These are phyloP conservation scores for Lasiodiplodia hormozganensis DNA, from an alignment of 2,329 filamentous ascomycete species.

Conservation along the genomic window DNA sequence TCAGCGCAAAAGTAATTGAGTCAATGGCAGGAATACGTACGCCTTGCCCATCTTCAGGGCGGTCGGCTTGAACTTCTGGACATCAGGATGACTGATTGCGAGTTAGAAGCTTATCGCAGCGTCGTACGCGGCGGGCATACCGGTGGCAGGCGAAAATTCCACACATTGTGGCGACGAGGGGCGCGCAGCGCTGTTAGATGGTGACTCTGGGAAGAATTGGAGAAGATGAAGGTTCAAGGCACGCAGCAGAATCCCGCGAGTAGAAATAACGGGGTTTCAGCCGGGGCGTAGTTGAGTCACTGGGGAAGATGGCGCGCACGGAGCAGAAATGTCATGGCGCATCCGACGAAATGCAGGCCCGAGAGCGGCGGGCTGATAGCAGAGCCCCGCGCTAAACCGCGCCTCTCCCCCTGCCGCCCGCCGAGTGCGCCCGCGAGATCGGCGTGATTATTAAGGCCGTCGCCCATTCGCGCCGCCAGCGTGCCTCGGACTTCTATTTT, in stretches of 20 bases:
- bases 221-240: not conserved
- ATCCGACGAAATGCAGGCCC: conserved; percentile 1
- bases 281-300: conserved; percentile 24
- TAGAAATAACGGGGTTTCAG: conserved; percentile 5
- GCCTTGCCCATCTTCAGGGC: conserved; percentile 93
- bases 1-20: conserved; percentile 36
- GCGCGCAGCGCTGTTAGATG: conserved; percentile 9
- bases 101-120: conserved; percentile 40
- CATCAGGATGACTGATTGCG: conserved; percentile 76
- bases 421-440: conserved; percentile 13
- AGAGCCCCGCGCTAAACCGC: conserved; percentile 22
- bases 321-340: conserved; percentile 15
- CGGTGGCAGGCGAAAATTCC: conserved; percentile 95
- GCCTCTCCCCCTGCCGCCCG: not conserved
- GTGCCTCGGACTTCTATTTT: not conserved
- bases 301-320: conserved; percentile 1
- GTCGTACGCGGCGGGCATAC: conserved; percentile 56
- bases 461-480: not conserved
- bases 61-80: conserved; percentile 94
- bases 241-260: conserved; percentile 21
- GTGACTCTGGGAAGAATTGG: conserved; percentile 22
- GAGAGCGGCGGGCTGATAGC: conserved; percentile 25
- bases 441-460: conserved; percentile 10
- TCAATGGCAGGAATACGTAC: conserved; percentile 61
- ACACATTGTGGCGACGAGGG: conserved; percentile 72